Conservation (phyloP, 1,139 yeast species). For the Blastobotrys illinoisensis region DNA sequence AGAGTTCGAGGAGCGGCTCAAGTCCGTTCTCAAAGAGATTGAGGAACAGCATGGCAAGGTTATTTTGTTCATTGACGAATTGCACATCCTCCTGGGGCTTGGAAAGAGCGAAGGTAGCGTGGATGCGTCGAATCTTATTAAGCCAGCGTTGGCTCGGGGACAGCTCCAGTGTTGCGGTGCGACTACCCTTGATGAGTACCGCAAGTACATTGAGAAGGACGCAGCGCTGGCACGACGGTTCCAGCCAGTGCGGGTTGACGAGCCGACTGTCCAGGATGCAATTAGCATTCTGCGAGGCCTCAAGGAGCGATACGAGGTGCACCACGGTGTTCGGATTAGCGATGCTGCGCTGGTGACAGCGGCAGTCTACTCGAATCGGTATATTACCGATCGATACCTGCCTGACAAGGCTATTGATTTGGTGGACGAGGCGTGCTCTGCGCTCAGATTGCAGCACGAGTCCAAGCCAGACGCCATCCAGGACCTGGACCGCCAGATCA, state of each 20-base stretch:
- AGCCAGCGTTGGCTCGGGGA: conserved; percentile 94
- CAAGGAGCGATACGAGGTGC: conserved; percentile 92
- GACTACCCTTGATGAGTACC: conserved; percentile 81
- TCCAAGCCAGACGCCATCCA: conserved; percentile 94
- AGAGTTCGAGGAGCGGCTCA: conserved; percentile 88
- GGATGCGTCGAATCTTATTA: conserved; percentile 88
- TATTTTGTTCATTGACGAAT: conserved; percentile 86
- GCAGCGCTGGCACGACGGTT: conserved; percentile 90
- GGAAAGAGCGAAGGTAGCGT: conserved; percentile 96
- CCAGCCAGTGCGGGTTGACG: conserved; percentile 80
- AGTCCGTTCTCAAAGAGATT: conserved; percentile 76
- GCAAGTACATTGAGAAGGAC: conserved; percentile 85
- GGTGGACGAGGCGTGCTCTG: conserved; percentile 96
- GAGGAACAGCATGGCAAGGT: conserved; percentile 75
- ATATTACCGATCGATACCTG: conserved; percentile 82
- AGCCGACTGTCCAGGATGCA: conserved; percentile 90
- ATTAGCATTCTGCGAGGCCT: conserved; percentile 88
- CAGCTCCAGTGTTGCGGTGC: conserved; percentile 94
- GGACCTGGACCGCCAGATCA: conserved; percentile 77
- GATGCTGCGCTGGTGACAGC: conserved; percentile 94
- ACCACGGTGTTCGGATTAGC: conserved; percentile 94
- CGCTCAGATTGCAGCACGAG: conserved; percentile 88
- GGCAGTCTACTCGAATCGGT: conserved; percentile 82
- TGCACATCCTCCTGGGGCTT: conserved; percentile 83
- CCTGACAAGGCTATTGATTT: conserved; percentile 97